Percentiles rank a stretch among this genome's conserved stretches.
These are phyloP conservation scores for Bassia scoparia DNA, from an alignment of 148 eudicot species.

Conservation along the genomic window DNA sequence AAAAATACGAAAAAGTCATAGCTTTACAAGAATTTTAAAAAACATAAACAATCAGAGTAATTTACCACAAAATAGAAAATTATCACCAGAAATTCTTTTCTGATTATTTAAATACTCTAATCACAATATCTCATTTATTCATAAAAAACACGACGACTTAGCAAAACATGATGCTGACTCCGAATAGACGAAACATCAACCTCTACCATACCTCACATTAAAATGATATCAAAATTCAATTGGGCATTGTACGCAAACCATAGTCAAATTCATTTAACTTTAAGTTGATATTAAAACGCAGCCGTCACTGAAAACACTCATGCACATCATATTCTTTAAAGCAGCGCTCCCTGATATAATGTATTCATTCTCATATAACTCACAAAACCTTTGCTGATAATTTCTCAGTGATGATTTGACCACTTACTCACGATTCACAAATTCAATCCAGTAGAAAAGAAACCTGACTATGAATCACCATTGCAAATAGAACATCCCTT, in stretches of 20 bases:
- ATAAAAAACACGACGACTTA: not conserved
- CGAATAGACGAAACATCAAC: not conserved
- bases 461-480: not conserved
- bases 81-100: not conserved
- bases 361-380: not conserved
- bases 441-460: not conserved
- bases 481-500: not conserved
- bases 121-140: too few species aligned
- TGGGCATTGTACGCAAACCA: not conserved
- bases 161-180: not conserved
- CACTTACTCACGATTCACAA: not conserved
- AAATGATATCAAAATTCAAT: not conserved
- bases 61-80: too few species aligned
- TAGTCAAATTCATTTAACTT: not conserved
- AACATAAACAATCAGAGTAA: too few species aligned
- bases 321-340: not conserved
- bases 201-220: not conserved
- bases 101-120: too few species aligned
- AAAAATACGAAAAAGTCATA: too few species aligned
- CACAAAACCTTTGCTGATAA: not conserved
- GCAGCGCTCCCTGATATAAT: constrained; percentile 5
- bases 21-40: too few species aligned
- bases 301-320: not conserved
- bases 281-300: not conserved
- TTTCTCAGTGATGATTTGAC: not conserved